Percentiles rank a stretch among this genome's conserved stretches.
Evolutionary conservation across 2,329 filamentous ascomycete genomes (phyloP).

Genomic region (Colletotrichum caudatum): DNA sequence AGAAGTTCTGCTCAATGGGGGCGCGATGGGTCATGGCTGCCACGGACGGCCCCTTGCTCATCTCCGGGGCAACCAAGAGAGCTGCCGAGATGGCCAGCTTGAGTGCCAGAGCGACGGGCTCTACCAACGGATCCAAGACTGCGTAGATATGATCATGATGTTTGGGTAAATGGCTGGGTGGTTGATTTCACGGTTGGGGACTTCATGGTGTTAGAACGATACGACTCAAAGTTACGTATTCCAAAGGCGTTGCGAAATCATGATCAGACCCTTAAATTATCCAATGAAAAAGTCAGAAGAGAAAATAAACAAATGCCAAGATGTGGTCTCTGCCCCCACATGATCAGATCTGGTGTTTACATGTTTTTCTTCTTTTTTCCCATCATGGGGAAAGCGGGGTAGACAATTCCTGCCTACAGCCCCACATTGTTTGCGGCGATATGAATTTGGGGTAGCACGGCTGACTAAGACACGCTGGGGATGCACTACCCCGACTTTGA

Average conservation of each 20-base stretch:
- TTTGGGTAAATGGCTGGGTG: not conserved
- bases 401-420: not conserved
- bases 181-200: not conserved
- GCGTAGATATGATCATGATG: not conserved
- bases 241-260: not conserved
- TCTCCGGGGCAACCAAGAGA: constrained; percentile 46
- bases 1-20: constrained; percentile 50
- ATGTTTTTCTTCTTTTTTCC: too few species aligned
- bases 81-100: constrained; percentile 45
- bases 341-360: not conserved
- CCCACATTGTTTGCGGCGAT: not conserved
- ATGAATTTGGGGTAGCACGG: not conserved
- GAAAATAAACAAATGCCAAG: not conserved
- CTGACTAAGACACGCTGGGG: not conserved
- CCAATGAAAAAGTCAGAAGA: not conserved
- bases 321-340: not conserved
- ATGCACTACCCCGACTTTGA: not conserved
- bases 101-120: constrained; percentile 33
- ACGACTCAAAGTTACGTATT: not conserved
- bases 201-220: not conserved
- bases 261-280: not conserved
- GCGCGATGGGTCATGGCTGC: constrained; percentile 46
- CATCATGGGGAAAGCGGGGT: not conserved
- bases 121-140: constrained; percentile 28
- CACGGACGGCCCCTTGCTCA: constrained; percentile 47